These are phyloP conservation scores for Raphanus hybrid DNA, from an alignment of 441 rosid species.

Conservation along the genomic window DNA sequence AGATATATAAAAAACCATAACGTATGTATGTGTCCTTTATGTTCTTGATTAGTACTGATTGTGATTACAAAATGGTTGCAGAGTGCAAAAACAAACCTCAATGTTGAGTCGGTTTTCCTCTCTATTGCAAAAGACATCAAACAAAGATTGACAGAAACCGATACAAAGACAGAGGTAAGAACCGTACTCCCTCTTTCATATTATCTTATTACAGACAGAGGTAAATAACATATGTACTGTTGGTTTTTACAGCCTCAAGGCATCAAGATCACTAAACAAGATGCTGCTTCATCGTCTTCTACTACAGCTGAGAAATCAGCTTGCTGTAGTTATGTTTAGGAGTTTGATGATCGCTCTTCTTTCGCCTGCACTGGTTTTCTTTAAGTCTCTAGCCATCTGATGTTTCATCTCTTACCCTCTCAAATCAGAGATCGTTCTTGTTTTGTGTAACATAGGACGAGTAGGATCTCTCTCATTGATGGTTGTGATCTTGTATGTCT, in stretches of 20 bases:
- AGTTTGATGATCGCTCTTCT: conserved; percentile 25
- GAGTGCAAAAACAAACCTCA: conserved; percentile 42
- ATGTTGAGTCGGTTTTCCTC: conserved; percentile 42
- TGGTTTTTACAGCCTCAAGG: conserved; percentile 40
- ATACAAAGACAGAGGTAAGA: conserved; percentile 42
- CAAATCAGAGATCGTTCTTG: conserved; percentile 35
- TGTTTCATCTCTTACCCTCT: conserved; percentile 37
- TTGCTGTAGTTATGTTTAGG: conserved; percentile 46
- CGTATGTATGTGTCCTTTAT: neutral
- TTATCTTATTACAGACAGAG: neutral
- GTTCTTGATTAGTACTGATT: neutral
- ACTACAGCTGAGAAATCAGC: conserved; percentile 43
- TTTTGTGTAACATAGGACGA: conserved; percentile 24
- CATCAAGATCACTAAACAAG: conserved; percentile 50
- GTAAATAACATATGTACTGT: neutral
- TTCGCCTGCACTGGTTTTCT: conserved; percentile 1
- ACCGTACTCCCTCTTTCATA: conserved; percentile 4
- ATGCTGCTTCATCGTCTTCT: conserved; percentile 33
- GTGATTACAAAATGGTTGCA: conserved; percentile 19
- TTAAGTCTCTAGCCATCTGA: conserved; percentile 28
- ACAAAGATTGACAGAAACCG: conserved; percentile 39
- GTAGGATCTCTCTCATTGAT: conserved; percentile 34
- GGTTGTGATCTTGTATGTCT: conserved; percentile 20
- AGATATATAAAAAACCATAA: neutral
- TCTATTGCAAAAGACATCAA: conserved; percentile 41